Evolutionary conservation across 257 asterid genomes (phyloP), one percentile per base, ranked within the genome.

Genomic region (Gentiana dahurica): DNA sequence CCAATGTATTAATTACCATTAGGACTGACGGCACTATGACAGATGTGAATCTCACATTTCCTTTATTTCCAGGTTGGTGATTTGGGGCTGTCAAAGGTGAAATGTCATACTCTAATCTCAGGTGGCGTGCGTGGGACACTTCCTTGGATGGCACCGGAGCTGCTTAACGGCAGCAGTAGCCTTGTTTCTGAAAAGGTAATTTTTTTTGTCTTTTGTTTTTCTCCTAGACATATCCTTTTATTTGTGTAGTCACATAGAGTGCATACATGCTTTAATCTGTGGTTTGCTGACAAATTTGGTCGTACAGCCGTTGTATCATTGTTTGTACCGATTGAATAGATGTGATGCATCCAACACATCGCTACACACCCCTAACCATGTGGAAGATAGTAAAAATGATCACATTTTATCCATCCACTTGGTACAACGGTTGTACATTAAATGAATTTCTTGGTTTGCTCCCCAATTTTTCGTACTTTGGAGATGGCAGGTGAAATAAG

Each of bases 141-240:
- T 69, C 99, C 99, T 51, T 92, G 99, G 99, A 92, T 92, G 97
- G 99, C 99, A 36, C 99, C 99, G 0, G 99, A 92, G 78, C 99
- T 92, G 66, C 97, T 92, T 11, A 92, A 92, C 59, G 99, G 99
- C 51, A 83, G 95, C 79, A 92, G 94, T 65, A 88, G 88, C 77
- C 99, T 85, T 1, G 99, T 92, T 37, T 92, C 95, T 6, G 99
- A 92, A 72, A 92, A 92, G 99, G 99, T 91, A 51, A 54, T 49
- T 49, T 34, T 49, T 41, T 7, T 56, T 41, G 5, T 44, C 43
- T 3, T 24, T 47, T 6, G 37, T 35, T 43, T 1, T 10, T 35
- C 49, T 44, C 36, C 38, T 32, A 9, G 34, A 49, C 6, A 6
- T 36, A 1, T 37, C 36, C 9, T 50, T 32, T 8, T 9, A 5